phyloP scores from a whole-genome alignment of 129 eudicot genomes.

The Tagetes patula region DNA sequence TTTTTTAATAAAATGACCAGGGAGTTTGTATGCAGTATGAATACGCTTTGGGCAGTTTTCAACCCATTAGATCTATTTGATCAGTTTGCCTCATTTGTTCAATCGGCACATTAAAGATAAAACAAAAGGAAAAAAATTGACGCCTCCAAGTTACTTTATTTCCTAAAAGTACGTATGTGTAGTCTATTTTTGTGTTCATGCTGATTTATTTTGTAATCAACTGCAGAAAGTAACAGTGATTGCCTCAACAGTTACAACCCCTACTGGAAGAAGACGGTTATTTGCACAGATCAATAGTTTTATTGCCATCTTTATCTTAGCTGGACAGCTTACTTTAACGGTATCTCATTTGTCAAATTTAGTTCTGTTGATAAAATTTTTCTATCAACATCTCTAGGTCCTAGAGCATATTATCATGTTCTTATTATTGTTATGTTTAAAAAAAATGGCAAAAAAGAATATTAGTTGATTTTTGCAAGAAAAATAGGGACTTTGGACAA shows the following conservation, averaged over 20 bases:
- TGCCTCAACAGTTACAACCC: constrained; percentile 68
- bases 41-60: not conserved
- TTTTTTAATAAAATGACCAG: not conserved
- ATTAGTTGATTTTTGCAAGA: not conserved
- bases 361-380: constrained; percentile 8
- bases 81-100: not conserved
- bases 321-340: constrained; percentile 93
- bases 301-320: constrained; percentile 86
- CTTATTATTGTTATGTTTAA: not conserved
- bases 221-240: constrained; percentile 90
- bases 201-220: constrained; percentile 15
- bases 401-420: constrained; percentile 18
- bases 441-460: not conserved
- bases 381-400: constrained; percentile 20
- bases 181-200: not conserved
- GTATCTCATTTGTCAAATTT: constrained; percentile 40
- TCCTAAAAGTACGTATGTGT: not conserved
- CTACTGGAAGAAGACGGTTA: constrained; percentile 75
- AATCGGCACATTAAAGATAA: not conserved
- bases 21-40: not conserved
- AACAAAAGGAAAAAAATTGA: not conserved
- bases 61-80: not conserved
- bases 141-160: not conserved
- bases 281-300: constrained; percentile 95
- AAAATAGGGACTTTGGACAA: not conserved